These are phyloP conservation scores for Helicosporidium sp. DNA, from an alignment of 139 green algal species.

Conservation along the genomic window DNA sequence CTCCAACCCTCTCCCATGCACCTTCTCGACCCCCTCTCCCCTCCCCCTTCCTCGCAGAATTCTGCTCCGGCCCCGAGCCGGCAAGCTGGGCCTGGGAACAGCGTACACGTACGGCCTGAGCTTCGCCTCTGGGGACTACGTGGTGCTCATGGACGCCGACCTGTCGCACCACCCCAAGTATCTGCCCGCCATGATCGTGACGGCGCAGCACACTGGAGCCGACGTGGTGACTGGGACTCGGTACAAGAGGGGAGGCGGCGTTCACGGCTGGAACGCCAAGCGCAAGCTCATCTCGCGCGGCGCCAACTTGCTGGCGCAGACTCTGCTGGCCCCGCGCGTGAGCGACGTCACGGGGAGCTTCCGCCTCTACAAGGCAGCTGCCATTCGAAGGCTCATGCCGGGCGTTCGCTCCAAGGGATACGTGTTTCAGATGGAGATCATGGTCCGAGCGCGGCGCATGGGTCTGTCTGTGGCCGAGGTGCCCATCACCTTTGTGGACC, in stretches of 20 bases:
- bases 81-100: constrained; percentile 67
- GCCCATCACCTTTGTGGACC: constrained; percentile 95
- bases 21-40: not conserved
- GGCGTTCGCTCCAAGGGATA: constrained; percentile 35
- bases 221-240: constrained; percentile 81
- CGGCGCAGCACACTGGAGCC: constrained; percentile 32
- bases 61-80: constrained; percentile 29
- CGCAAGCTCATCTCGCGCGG: constrained; percentile 76
- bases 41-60: too few species aligned
- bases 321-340: constrained; percentile 49
- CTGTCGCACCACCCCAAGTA: constrained; percentile 84
- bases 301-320: constrained; percentile 73
- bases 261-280: constrained; percentile 70
- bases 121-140: constrained; percentile 42
- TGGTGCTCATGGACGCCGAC: constrained; percentile 94
- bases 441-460: constrained; percentile 47
- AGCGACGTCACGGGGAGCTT: constrained; percentile 82
- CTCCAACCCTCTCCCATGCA: not conserved
- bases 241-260: constrained; percentile 57
- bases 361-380: constrained; percentile 57
- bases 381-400: constrained; percentile 32
- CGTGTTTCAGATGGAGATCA: constrained; percentile 96
- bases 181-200: constrained; percentile 29
- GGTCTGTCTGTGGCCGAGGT: constrained; percentile 58
- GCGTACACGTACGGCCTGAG: constrained; percentile 55